These are phyloP conservation scores for Selaginella moellendorffii DNA, from an alignment of 75 land plant genomes.

Conservation along the genomic window DNA sequence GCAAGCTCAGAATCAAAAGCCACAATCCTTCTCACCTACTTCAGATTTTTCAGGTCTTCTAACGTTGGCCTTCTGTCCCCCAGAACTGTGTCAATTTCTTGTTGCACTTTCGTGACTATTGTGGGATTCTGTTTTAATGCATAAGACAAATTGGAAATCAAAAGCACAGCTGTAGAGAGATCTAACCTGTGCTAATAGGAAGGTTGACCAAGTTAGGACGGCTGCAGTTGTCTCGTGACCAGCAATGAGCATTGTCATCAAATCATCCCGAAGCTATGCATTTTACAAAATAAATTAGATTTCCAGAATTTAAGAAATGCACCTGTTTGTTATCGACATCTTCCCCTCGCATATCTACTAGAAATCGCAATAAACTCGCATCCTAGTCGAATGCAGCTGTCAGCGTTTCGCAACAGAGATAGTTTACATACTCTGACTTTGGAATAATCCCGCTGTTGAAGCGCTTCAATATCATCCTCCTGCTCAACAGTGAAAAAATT, in stretches of 20 bases:
- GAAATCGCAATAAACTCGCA: slow-evolving; percentile 79
- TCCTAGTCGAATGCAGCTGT: slow-evolving; percentile 34
- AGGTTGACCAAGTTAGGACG: slow-evolving; percentile 8
- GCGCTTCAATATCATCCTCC: slow-evolving; percentile 91
- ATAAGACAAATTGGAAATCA: no score
- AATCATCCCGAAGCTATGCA: slow-evolving; percentile 6
- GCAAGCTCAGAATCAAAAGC: background rate
- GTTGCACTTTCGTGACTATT: slow-evolving; percentile 75
- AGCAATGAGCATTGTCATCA: slow-evolving; percentile 8
- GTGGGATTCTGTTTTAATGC: slow-evolving; percentile 50
- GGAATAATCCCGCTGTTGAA: slow-evolving; percentile 83
- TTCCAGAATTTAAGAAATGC: no score
- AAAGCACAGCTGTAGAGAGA: background rate
- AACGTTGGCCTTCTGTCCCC: slow-evolving; percentile 81
- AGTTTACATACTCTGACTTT: slow-evolving; percentile 42
- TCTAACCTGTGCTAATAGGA: background rate
- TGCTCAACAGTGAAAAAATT: slow-evolving; percentile 13
- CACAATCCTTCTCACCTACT: no score
- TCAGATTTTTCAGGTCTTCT: slow-evolving; percentile 84
- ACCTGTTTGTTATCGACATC: slow-evolving; percentile 90
- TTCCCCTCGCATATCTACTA: slow-evolving; percentile 95
- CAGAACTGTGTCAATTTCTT: slow-evolving; percentile 65
- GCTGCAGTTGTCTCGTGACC: slow-evolving; percentile 8
- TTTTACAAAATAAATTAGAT: background rate
- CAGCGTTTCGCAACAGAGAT: background rate